Evolutionary conservation across 495 filamentous ascomycete genomes (phyloP).

Genomic region (Parmelia sp.): DNA sequence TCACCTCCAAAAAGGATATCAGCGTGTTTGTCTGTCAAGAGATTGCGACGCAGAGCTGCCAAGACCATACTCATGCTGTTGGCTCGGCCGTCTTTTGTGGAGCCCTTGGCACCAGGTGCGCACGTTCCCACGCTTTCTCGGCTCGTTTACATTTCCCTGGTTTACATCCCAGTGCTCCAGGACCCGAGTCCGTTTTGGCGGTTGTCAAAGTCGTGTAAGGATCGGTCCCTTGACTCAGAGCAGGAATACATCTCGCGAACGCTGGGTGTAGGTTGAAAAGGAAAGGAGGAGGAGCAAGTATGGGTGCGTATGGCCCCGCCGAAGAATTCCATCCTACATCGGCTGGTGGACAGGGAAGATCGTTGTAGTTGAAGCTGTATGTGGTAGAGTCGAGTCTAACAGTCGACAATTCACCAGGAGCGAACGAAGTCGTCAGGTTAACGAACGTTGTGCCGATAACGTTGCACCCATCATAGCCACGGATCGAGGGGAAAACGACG

Average conservation of each 20-base stretch:
- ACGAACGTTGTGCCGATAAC: slow-evolving; percentile 4
- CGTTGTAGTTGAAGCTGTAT: slow-evolving; percentile 18
- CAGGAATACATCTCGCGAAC: slow-evolving; percentile 11
- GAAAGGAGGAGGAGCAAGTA: slow-evolving; percentile 15
- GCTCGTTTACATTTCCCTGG: background rate
- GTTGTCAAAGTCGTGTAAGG: background rate
- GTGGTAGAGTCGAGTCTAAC: slow-evolving; percentile 11
- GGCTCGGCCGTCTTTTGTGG: background rate
- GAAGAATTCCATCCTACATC: slow-evolving; percentile 8
- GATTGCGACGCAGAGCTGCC: background rate
- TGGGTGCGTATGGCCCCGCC: slow-evolving; percentile 6
- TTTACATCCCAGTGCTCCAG: background rate
- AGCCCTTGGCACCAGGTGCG: background rate
- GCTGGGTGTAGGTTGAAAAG: slow-evolving; percentile 11
- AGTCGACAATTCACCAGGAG: slow-evolving; percentile 12
- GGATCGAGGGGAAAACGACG: slow-evolving; percentile 10
- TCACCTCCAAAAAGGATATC: background rate
- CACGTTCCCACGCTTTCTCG: background rate
- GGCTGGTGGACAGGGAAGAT: slow-evolving; percentile 20
- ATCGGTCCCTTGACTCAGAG: slow-evolving; percentile 10
- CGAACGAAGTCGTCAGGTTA: slow-evolving; percentile 15
- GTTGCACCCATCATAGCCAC: slow-evolving; percentile 5
- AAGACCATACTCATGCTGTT: background rate
- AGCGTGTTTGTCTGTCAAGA: background rate
- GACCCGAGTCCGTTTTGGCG: background rate